Base-by-base conservation (phyloP, 2,329 filamentous ascomycete genomes). In the Sporothrix brasiliensis region DNA sequence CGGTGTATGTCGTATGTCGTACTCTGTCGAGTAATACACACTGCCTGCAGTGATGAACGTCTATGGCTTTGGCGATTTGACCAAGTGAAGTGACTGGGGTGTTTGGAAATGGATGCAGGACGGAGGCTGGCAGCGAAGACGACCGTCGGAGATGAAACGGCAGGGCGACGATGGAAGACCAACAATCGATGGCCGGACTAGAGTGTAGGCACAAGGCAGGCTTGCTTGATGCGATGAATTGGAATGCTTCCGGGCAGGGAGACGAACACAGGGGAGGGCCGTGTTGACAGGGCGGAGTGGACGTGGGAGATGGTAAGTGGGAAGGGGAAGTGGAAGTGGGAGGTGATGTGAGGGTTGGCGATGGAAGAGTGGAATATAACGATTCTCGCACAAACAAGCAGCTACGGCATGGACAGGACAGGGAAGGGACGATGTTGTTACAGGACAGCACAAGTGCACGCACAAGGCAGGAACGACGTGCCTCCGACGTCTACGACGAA, bases 391-490 rank as follows among this genome's bases (percentile, higher is more conserved):
- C 61, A 34, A 34, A 50, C 39, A n/a, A 34, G 44, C 24, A 50
- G 14, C 24, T 65, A 66, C 44, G 47, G 13, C 27, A 16, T 39
- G 9, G 61, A 50, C 39, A 34, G 44, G 27, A 21, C 52, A 21
- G 58, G 41, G 4, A 44, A 13, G 41, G 41, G 14, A 44, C 41
- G 41, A 44, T 44, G 41, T 5, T 34, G 34, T 16, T 44, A 16
- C 41, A 44, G 14, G 34, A 44, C 41, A 44, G 58, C 58, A 63
- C 21, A 27, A n/a, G 6, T 50, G 27, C 47, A 21, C 47, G 27
- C 30, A 39, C 47, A 66, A 14, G 63, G 63, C 47, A 66, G 63
- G 63, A 53, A 34, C 63, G 67, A 58, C n/a, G 39, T 49, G 53
- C 24, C 41, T 66, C 24, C 16, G 47, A 47, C 14, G 53, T 16